Evolutionary conservation across 192 early-diverging fungal species (phyloP).

Genomic region (Backusella mclennaniae): DNA sequence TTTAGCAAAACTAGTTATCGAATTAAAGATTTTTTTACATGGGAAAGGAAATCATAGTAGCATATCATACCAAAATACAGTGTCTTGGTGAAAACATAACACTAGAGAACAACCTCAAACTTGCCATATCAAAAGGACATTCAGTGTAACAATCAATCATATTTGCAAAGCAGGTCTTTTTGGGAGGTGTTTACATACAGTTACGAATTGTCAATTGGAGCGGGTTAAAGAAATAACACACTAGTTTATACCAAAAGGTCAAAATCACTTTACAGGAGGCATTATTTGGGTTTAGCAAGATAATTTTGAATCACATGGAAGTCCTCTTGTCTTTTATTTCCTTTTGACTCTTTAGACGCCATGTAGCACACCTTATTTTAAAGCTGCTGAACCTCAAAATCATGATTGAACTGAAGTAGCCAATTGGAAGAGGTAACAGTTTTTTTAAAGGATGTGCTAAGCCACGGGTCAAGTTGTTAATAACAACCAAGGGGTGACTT

Average conservation of each 20-base stretch:
- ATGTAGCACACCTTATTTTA: neutral
- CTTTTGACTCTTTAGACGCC: neutral
- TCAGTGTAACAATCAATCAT: neutral
- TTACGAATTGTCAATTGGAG: neutral
- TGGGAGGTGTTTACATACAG: neutral
- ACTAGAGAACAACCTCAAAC: no score
- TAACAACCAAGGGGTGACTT: neutral
- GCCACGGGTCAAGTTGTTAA: neutral
- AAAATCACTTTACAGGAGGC: neutral
- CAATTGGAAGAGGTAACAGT: neutral
- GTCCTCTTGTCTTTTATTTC: no score
- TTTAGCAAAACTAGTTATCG: neutral
- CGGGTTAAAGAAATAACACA: neutral
- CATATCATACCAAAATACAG: neutral
- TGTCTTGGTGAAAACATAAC: neutral
- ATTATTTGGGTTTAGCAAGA: neutral
- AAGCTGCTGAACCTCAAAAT: neutral
- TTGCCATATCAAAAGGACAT: neutral
- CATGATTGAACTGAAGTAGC: neutral
- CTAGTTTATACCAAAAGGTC: neutral
- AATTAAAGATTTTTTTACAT: neutral
- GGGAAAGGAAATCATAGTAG: neutral
- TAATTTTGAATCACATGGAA: neutral
- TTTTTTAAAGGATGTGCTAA: neutral
- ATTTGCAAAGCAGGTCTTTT: neutral